Evolutionary conservation across 306 rosid genomes (phyloP).

Genomic region (Cicer judaicum): DNA sequence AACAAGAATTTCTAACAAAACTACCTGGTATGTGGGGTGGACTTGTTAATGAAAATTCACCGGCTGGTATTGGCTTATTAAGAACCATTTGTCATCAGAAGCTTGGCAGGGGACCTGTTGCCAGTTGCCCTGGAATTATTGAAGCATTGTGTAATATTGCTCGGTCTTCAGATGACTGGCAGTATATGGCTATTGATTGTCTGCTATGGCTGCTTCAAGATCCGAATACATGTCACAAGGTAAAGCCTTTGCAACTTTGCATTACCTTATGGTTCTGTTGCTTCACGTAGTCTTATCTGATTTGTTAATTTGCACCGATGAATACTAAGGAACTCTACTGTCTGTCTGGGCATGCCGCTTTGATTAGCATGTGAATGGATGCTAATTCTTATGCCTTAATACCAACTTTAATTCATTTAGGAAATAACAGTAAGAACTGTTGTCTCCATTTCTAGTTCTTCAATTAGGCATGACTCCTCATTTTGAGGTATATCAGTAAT

Average conservation of each 20-base stretch:
- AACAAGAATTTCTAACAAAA: slow-evolving; percentile 80
- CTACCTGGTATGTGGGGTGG: slow-evolving; percentile 99
- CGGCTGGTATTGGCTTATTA: slow-evolving; percentile 93
- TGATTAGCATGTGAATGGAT: slow-evolving; percentile 16
- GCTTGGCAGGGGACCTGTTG: slow-evolving; percentile 93
- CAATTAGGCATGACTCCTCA: too few species aligned
- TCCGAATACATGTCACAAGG: slow-evolving; percentile 87
- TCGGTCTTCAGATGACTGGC: slow-evolving; percentile 97
- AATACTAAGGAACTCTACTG: slow-evolving; percentile 5
- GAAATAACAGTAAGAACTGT: neutral
- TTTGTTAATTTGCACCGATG: slow-evolving; percentile 25
- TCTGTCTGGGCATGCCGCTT: slow-evolving; percentile 18
- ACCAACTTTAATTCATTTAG: slow-evolving; percentile 7
- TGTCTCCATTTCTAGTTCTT: slow-evolving; percentile 26
- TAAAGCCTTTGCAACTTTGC: slow-evolving; percentile 47
- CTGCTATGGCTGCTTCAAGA: slow-evolving; percentile 97
- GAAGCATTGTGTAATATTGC: slow-evolving; percentile 93
- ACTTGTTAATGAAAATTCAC: slow-evolving; percentile 96
- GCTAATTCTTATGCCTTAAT: slow-evolving; percentile 22
- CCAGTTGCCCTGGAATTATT: slow-evolving; percentile 77
- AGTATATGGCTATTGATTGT: slow-evolving; percentile 97
- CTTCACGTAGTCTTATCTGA: slow-evolving; percentile 14
- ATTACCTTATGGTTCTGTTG: slow-evolving; percentile 10
- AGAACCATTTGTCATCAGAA: slow-evolving; percentile 97
- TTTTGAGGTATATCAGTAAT: too few species aligned